Conservation (phyloP, 768 basidiomycete genomes). For the Cubamyces sp. region DNA sequence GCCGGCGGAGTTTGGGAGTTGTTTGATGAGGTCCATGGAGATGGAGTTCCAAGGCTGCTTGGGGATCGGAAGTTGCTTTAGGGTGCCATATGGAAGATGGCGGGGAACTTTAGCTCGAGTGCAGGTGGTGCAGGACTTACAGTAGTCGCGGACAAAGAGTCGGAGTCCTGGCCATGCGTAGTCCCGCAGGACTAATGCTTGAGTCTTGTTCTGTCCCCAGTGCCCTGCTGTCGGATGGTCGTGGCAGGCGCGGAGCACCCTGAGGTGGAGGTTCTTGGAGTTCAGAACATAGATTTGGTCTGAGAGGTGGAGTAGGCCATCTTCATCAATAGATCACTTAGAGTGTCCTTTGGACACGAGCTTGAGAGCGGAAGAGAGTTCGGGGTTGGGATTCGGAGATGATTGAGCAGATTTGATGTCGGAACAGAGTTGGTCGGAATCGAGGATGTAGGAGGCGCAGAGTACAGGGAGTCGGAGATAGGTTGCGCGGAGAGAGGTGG, state of each 20-base stretch:
- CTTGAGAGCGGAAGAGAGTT: slow-evolving; percentile 4
- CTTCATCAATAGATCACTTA: neutral
- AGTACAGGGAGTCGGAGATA: slow-evolving; percentile 20
- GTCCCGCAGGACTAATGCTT: slow-evolving; percentile 28
- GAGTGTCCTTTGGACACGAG: slow-evolving; percentile 2
- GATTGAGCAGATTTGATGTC: slow-evolving; percentile 21
- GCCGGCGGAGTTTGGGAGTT: slow-evolving; percentile 27
- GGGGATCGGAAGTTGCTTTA: slow-evolving; percentile 5
- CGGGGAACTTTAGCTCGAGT: slow-evolving; percentile 26
- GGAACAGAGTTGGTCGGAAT: slow-evolving; percentile 26
- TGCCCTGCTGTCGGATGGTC: slow-evolving; percentile 37
- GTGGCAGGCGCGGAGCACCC: slow-evolving; percentile 32
- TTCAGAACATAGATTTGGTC: slow-evolving; percentile 30
- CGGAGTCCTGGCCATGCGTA: slow-evolving; percentile 36
- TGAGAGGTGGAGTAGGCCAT: slow-evolving; percentile 21
- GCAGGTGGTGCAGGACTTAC: slow-evolving; percentile 34
- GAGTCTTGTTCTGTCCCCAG: slow-evolving; percentile 32
- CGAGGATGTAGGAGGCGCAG: slow-evolving; percentile 27
- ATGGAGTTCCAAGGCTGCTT: slow-evolving; percentile 33
- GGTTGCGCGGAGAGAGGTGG: slow-evolving; percentile 26
- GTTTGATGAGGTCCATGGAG: slow-evolving; percentile 31
- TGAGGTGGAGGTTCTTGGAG: slow-evolving; percentile 28
- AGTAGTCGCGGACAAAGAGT: slow-evolving; percentile 34
- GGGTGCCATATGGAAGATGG: slow-evolving; percentile 30
- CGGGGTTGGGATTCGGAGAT: neutral